Percentiles rank a stretch among this genome's conserved stretches.
phyloP scores from a whole-genome alignment of 2,329 filamentous ascomycete species.

The Cladosporium sp. region DNA sequence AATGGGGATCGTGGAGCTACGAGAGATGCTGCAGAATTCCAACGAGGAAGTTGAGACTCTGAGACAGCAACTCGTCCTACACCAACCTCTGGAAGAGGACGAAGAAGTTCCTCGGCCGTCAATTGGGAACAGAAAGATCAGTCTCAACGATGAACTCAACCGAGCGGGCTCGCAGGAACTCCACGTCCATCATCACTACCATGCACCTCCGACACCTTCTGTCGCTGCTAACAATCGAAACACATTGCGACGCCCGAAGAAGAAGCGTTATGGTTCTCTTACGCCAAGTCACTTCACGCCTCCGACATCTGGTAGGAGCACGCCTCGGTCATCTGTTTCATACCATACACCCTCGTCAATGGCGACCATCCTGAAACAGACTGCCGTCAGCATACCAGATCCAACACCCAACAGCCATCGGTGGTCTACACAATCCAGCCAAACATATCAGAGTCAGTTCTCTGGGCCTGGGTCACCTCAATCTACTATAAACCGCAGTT shows the following conservation, averaged over 20 bases:
- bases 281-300: conserved; percentile 54
- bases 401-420: conserved; percentile 49
- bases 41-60: conserved; percentile 91
- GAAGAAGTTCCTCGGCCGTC: conserved; percentile 34
- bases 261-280: conserved; percentile 65
- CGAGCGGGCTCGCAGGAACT: conserved; percentile 72
- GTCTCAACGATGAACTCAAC: conserved; percentile 66
- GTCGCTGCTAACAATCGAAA: conserved; percentile 31
- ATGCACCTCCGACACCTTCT: conserved; percentile 53
- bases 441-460: conserved; percentile 59
- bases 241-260: conserved; percentile 58
- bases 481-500: conserved; percentile 67
- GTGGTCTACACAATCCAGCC: conserved; percentile 65
- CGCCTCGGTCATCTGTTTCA: conserved; percentile 41
- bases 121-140: conserved; percentile 45
- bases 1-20: conserved; percentile 83
- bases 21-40: conserved; percentile 85
- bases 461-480: conserved; percentile 80
- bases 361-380: conserved; percentile 64
- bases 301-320: conserved; percentile 39
- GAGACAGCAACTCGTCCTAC: conserved; percentile 75
- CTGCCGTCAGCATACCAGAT: conserved; percentile 58
- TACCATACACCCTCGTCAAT: conserved; percentile 48
- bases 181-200: conserved; percentile 94
- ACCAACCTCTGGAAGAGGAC: conserved; percentile 64